Percentiles rank a stretch among this genome's conserved stretches.
phyloP scores from a whole-genome alignment of 2,329 filamentous ascomycete species.

The Pseudogymnoascus sp. region DNA sequence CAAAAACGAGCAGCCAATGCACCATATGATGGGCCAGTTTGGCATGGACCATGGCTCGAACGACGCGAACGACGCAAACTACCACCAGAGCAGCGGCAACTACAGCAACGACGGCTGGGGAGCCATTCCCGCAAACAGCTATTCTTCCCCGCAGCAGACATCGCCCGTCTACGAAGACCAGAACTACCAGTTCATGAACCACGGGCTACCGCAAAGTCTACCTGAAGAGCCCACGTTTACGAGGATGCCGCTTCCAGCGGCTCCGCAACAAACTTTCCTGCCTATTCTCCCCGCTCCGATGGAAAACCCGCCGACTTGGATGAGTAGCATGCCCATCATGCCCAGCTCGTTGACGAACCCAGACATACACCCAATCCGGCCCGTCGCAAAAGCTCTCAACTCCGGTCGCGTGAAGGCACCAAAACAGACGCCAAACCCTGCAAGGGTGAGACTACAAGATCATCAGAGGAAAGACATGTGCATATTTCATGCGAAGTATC shows the following conservation, averaged over 20 bases:
- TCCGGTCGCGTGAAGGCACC: slow-evolving; percentile 43
- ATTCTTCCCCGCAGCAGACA: slow-evolving; percentile 50
- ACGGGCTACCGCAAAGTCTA: slow-evolving; percentile 52
- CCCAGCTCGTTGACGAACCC: slow-evolving; percentile 76
- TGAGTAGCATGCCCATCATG: slow-evolving; percentile 47
- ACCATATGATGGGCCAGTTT: slow-evolving; percentile 31
- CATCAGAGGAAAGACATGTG: slow-evolving; percentile 81
- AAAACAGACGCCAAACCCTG: slow-evolving; percentile 46
- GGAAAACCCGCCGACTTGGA: background rate
- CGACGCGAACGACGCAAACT: background rate
- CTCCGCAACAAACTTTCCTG: slow-evolving; percentile 55
- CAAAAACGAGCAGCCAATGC: slow-evolving; percentile 22
- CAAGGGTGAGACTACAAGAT: slow-evolving; percentile 82
- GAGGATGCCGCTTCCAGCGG: slow-evolving; percentile 50
- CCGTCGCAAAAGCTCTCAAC: slow-evolving; percentile 48
- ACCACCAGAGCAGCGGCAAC: slow-evolving; percentile 34
- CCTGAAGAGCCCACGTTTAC: slow-evolving; percentile 48
- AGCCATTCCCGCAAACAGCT: slow-evolving; percentile 39
- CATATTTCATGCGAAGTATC: slow-evolving; percentile 83
- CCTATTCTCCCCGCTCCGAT: slow-evolving; percentile 55
- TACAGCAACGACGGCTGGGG: slow-evolving; percentile 46
- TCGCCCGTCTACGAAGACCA: slow-evolving; percentile 65
- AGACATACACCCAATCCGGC: slow-evolving; percentile 53
- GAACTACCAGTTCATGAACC: slow-evolving; percentile 53
- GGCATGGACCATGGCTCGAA: slow-evolving; percentile 30